Evolutionary conservation across 2,329 filamentous ascomycete genomes (phyloP), one percentile per base, ranked within the genome.

Genomic region (Aspergillus pseudoterreus): DNA sequence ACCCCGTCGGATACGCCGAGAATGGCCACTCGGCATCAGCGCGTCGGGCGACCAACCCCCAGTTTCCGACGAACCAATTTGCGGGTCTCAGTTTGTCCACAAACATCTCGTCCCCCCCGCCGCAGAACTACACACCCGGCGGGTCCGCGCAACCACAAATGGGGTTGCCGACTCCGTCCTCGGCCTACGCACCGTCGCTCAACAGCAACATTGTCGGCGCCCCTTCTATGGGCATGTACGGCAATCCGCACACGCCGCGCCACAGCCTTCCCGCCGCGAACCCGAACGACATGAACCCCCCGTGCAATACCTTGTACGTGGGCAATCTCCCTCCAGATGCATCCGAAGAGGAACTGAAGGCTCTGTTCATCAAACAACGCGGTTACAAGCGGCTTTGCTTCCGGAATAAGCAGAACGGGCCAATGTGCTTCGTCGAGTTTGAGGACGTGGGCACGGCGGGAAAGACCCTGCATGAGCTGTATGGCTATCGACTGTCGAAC

Each of bases 361-460:
- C 87, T 19, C 82, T 96, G 65, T 99, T 99, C 67, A 91, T 87
- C 22, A 92, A 92, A 72, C 90, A 95, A 69, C 86, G 92, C 44
- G 94, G 94, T 3, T 99, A 96, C 76, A 97, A 95, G 74, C 83
- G 94, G 24, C 83, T 99, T 6, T 96, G 91, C 67, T 96, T 96
- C 78, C 83, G 92, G 32, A 95, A 91, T 49, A 97, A 97, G 76
- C 84, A 89, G 59, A 96, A 96, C 62, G 92, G 92, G 0, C 92
- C 92, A 2, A 97, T 97, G 92, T 97, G 94, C 68, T 97, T 97
- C 70, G 94, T 99, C 35, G 94, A 99, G 71, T 99, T 97, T 62
- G 92, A 97, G 64, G 92, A 96, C 63, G 81, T 95, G 10, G 88
- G 89, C 1, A 92, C 90, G 64, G 92, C 94, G 0, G 96, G 92